phyloP scores from a whole-genome alignment of 352 stramenopile species.

The Elongisporangium prolatum region DNA sequence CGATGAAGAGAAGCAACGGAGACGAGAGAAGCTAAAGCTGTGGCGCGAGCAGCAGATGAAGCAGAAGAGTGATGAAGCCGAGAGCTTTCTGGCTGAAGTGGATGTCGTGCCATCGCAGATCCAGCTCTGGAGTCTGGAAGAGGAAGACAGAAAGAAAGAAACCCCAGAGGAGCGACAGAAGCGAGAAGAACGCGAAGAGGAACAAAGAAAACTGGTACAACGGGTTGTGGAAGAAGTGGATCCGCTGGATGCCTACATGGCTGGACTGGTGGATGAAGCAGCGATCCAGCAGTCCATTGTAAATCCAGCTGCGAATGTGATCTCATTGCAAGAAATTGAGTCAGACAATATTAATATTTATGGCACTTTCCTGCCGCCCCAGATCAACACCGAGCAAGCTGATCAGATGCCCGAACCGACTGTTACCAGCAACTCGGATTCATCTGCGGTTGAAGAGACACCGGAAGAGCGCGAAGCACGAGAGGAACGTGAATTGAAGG shows the following conservation, averaged over 20 bases:
- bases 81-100: constrained; percentile 65
- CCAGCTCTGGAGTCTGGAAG: constrained; percentile 53
- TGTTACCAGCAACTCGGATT: not conserved
- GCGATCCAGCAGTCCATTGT: constrained; percentile 68
- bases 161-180: constrained; percentile 41
- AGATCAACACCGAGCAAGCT: constrained; percentile 7
- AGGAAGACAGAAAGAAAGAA: constrained; percentile 56
- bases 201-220: constrained; percentile 56
- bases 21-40: constrained; percentile 43
- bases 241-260: constrained; percentile 85
- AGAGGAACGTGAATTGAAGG: constrained; percentile 75
- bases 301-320: constrained; percentile 74
- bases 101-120: constrained; percentile 66
- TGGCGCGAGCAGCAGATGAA: constrained; percentile 60
- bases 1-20: constrained; percentile 38
- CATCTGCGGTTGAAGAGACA: constrained; percentile 29
- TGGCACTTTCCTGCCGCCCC: constrained; percentile 68
- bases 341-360: constrained; percentile 83
- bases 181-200: constrained; percentile 35
- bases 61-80: constrained; percentile 50
- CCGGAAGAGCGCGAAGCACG: constrained; percentile 60
- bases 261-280: constrained; percentile 70
- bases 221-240: constrained; percentile 79
- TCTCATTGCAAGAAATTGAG: constrained; percentile 82
- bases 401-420: constrained; percentile 11